phyloP scores from a whole-genome alignment of 176 grass and related monocot genomes.

The Poa pratensis region DNA sequence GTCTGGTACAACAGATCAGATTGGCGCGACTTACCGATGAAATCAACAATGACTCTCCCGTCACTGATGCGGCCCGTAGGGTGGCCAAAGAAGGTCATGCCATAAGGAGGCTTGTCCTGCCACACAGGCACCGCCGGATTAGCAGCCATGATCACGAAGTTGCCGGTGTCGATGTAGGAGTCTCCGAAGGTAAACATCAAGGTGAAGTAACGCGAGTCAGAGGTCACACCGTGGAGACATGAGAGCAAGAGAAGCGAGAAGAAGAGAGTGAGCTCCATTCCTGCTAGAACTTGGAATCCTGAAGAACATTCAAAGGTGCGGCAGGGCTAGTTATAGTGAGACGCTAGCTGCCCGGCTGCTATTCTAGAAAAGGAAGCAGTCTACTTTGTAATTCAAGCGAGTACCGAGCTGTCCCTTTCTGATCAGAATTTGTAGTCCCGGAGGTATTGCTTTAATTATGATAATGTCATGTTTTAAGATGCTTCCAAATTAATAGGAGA shows the following conservation, averaged over 20 bases:
- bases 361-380: not conserved
- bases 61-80: conserved; percentile 48
- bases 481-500: not conserved
- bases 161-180: conserved; percentile 66
- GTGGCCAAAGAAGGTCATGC: conserved; percentile 52
- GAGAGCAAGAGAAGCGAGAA: conserved; percentile 19
- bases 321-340: not conserved
- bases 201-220: not conserved
- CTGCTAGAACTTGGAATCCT: not conserved
- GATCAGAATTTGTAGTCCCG: not conserved
- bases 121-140: not conserved
- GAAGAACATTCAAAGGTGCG: not conserved
- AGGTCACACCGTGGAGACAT: not conserved
- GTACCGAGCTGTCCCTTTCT: not conserved
- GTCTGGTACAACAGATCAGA: not conserved
- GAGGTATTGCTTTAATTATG: not conserved
- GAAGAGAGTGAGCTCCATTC: not conserved
- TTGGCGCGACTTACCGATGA: conserved; percentile 37
- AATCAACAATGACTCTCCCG: conserved; percentile 51
- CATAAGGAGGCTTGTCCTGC: conserved; percentile 50
- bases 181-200: conserved; percentile 58
- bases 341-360: not conserved
- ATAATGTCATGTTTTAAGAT: not conserved
- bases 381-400: not conserved
- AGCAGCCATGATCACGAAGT: conserved; percentile 38